Evolutionary conservation across 2,329 filamentous ascomycete species (phyloP), one percentile per base, ranked within the genome.

Genomic region (Fusarium lateritium): DNA sequence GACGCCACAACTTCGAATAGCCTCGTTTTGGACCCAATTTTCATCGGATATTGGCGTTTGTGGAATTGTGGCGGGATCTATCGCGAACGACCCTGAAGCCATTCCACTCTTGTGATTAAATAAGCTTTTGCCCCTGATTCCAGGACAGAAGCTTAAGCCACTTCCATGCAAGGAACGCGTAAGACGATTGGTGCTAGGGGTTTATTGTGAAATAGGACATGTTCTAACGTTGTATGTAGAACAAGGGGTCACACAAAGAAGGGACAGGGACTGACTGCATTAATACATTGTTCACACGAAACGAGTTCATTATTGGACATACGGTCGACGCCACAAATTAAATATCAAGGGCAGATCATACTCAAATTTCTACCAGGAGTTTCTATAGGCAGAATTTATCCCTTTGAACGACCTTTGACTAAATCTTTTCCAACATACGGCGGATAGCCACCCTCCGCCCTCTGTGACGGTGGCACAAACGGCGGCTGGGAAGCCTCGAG

Each of bases 101-200:
- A 50, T 60, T 51, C 36, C 21, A 24, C 14, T 60, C 33, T 56
- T 22, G 26, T 24, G 38, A n/a, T 39, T 10, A 6, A 60, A 34
- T 44, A 65, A 61, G 61, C 63, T 62, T 62, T 52, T 14, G 56
- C 55, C 51, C 56, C 63, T 66, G 62, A 62, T 67, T 62, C 62
- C 62, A 67, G 34, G 56, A 31, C 6, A 26, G n/a, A 51, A n/a
- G 11, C 17, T 47, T 33, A 40, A 64, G 52, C 40, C 17, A 24
- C 22, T 17, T 15, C 38, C 5, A 43, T 65, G 62, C 31, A 65
- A 54, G 61, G 61, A 40, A 60, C 46, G 38, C 24, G 38, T 2
- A 10, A 36, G 8, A 26, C 33, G 7, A 11, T 33, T 42, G 13
- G 24, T 44, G 36, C 21, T 40, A 13, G 14, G 22, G 22, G n/a